Evolutionary conservation across 2,329 filamentous ascomycete species (phyloP), one percentile per base, ranked within the genome.

Genomic region (Neofusicoccum sp.): DNA sequence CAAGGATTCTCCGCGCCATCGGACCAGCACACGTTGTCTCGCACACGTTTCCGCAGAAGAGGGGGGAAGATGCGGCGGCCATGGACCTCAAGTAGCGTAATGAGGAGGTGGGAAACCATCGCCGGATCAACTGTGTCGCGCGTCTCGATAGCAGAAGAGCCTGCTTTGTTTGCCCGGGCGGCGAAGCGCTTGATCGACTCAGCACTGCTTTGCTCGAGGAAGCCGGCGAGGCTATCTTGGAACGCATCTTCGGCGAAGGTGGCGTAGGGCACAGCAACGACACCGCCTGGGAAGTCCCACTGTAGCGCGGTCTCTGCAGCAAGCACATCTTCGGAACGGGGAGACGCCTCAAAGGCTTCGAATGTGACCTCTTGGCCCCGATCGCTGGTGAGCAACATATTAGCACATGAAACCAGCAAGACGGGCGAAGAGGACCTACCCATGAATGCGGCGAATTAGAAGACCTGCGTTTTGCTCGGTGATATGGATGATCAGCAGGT

Each of bases 301-400:
- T 77, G 68, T 0, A 90, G 71, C 1, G 85, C 81, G 31, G 78
- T 79, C 22, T 83, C 72, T 0, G 84, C 73, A 0, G 79, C 78
- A 1, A 89, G 76, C 0, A 88, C 83, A 12, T 80, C 73, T 47
- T 84, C 77, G 1, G 83, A 84, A 0, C 70, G 69, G 0, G 88
- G 77, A 0, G 86, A 87, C 0, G 83, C 78, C 69, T 90, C 87
- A 62, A 89, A 89, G 0, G 79, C 79, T 70, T 90, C 87, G 50
- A 89, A 83, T 62, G 85, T 16, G 67, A 82, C 66, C 22, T 43
- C 49, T 3, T 61, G 47, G 22, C 64, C 47, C 12, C 28, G 12
- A 9, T 37, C 12, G 11, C 54, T 50, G 28, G 4, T 5, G 31
- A 8, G 31, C 6, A 59, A 37, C 31, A 34, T 3, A 16, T 52